Base-by-base conservation (phyloP, 2,329 filamentous ascomycete genomes). In the Xylaria sp. region DNA sequence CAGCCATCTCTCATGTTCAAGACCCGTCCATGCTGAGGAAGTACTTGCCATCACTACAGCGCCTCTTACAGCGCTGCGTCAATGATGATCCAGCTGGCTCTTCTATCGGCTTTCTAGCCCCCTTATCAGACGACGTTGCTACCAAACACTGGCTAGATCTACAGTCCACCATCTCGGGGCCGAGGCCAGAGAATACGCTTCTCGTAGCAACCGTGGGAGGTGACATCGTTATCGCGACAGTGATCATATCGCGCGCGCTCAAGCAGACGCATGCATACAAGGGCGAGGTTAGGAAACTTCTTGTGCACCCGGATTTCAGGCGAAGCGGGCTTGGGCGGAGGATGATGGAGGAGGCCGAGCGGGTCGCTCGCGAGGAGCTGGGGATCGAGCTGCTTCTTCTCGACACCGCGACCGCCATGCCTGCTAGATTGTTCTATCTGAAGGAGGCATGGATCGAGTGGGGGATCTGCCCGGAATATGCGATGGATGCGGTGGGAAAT, bases 101-200 rank as follows among this genome's bases (percentile, higher is more conserved):
- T 2, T 77, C 76, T 12, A 72, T 79, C 59, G 74, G 73, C 46
- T 78, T 78, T 65, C 72, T 76, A 15, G 75, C 76, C 7, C 77
- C 77, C 9, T 62, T 78, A 1, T 70, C 76, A 6, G 75, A 75
- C 18, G 63, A 66, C 41, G 67, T 62, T 5, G 73, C 77, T 3
- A 62, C 50, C 46, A 59, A 52, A 2, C 75, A 74, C 68, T 78
- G 75, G 77, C 64, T 60, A 55, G 8, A 63, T 61, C 25, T 68
- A 61, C 50, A 56, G 44, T 58, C 75, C 13, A 72, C 76, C 56
- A 69, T 76, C 62, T 18, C 34, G 12, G 55, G 54, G n/a, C 3
- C 39, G 9, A 25, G 34, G 20, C 41, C 62, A n/a, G 62, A 65
- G 46, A 58, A 52, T 31, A 65, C 46, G 46, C 54, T 65, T 9